Evolutionary conservation across 345 rosid species (phyloP), one percentile per base, ranked within the genome.

Genomic region (Lepidium sativum): DNA sequence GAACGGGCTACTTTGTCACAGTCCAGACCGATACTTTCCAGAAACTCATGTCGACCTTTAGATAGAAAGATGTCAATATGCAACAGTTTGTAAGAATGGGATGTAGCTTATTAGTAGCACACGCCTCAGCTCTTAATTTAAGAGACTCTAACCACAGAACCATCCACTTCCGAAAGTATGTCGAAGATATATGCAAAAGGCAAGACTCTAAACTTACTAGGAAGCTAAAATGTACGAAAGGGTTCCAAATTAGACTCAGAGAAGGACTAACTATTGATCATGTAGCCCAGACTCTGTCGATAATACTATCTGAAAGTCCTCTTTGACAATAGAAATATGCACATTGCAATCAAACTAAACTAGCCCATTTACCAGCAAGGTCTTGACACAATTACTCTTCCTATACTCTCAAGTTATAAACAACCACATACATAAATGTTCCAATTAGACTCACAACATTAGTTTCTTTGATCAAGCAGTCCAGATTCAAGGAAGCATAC

Each of bases 11-110:
- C 84, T 33, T 69, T 83, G 55, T 92, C 91, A 63, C 88, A 81
- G 76, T 72, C 75, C 43, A 87, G 29, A 44, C 96, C 97, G 18
- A 85, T 79, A 55, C 68, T 80, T 59, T 92, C 96, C 14, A 92
- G 32, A 55, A 85, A 77, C 74, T 87, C 98, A 50, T 85, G 96
- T 54, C 97, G 84, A 71, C 84, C 98, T 89, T 70, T 1, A 38
- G 47, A 9, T 41, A 61, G 11, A 59, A 33, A 70, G 11, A 42
- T 29, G 8, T 16, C 6, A 64, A 42, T 13, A 54, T 54, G 5
- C 42, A 63, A 62, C 3, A 63, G 10, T 38, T 35, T 7, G 54
- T 45, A 32, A 17, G 21, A 61, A 61, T 14, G 25, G 8, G 27
- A 6, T 63, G 2, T 7, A 27, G 0, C 11, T 25, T 25, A 8